Percentiles rank a stretch among this genome's conserved stretches.
Evolutionary conservation across 768 basidiomycete species (phyloP).

Genomic region (Tubosaeta sp.): DNA sequence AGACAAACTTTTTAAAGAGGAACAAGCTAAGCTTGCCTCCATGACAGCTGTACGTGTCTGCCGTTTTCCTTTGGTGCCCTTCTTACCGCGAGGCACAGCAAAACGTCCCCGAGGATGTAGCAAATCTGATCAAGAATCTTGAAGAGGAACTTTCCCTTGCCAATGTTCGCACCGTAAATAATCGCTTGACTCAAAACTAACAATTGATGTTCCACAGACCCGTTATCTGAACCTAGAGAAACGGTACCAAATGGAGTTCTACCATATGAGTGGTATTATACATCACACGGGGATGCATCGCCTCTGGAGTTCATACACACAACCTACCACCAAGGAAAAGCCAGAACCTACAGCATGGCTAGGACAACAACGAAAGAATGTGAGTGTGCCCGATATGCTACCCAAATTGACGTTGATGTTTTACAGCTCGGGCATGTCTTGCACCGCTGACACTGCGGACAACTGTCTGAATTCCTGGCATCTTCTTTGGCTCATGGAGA

Average conservation of each 20-base stretch:
- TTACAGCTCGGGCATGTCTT: constrained; percentile 29
- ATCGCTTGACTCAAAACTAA: neutral
- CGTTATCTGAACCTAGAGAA: constrained; percentile 50
- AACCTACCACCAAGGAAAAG: constrained; percentile 39
- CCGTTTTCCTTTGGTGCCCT: neutral
- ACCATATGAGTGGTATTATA: constrained; percentile 73
- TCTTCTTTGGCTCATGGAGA: neutral
- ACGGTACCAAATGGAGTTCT: constrained; percentile 72
- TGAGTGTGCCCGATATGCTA: constrained; percentile 9
- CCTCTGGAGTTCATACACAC: constrained; percentile 56
- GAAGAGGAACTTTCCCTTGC: constrained; percentile 58
- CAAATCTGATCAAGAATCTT: constrained; percentile 62
- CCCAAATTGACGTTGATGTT: neutral
- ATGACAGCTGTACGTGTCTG: constrained; percentile 39
- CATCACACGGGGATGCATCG: constrained; percentile 67
- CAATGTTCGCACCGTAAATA: constrained; percentile 37
- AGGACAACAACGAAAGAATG: constrained; percentile 56
- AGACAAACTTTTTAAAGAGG: constrained; percentile 84
- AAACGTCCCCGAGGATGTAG: constrained; percentile 68
- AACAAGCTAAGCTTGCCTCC: constrained; percentile 56
- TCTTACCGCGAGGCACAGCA: constrained; percentile 20
- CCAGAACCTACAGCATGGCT: constrained; percentile 66
- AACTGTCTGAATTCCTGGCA: too few relatives aligned
- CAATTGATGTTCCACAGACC: constrained; percentile 32
- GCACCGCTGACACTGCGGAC: constrained; percentile 17